Base-by-base conservation (phyloP, 2,329 filamentous ascomycete genomes). In the Aureobasidium uvarum region DNA sequence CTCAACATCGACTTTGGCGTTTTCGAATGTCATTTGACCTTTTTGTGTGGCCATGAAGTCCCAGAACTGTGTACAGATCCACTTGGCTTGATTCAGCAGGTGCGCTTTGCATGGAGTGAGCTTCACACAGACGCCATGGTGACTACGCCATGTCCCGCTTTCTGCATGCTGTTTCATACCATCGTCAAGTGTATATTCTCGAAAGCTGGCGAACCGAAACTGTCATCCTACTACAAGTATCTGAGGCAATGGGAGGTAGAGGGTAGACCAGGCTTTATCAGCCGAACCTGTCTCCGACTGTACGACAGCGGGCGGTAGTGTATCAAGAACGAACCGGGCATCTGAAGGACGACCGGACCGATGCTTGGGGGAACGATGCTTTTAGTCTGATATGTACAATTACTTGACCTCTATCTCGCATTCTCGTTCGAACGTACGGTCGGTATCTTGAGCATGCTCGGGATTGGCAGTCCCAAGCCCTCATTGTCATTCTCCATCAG, bases 401-500 rank as follows among this genome's bases (percentile, higher is more conserved):
- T 50, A 16, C 14, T 50, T 31, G 46, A 18, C 31, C 8, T 50
- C 13, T 7, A 7, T 18, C 7, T 7, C 2, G 48, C 5, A 31
- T 51, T 25, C 25, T 51, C 8, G 28, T 28, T 31, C 18, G 43
- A 10, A 33, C 25, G 33, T 5, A 51, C 6, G 4, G 28, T 11
- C 1, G 25, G 28, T 16, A 4, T 51, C 5, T 28, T 8, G 3
- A 18, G 3, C 13, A 20, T 60, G 56, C 56, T 48, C 31, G 28
- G 41, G 43, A 50, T 18, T 48, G 43, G 56, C 18, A 10, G 39
- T 58, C 41, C 56, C 56, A 50, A 48, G 43, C 45, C 46, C 43
- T 62, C 58, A 62, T 62, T 64, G 60, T 74, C 72, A 74, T 64
- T 74, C 72, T 1, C 73, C 73, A 67, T 74, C 73, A 1, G 73